Evolutionary conservation across 2,329 filamentous ascomycete species (phyloP).

Genomic region (Diaporthe citrichinensis): DNA sequence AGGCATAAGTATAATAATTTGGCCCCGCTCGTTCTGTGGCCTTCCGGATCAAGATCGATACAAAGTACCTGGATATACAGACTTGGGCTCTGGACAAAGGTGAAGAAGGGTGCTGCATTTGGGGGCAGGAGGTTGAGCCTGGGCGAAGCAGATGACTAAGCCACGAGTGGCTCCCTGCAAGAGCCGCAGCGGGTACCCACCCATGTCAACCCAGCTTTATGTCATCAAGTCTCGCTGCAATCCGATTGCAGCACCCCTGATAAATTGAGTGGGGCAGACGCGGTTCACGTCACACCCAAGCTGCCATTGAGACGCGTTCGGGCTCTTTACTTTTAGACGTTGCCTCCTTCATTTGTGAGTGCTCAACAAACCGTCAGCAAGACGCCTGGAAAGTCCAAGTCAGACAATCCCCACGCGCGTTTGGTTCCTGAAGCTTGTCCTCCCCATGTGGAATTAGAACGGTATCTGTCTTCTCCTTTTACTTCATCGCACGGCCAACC

Average conservation of each 20-base stretch:
- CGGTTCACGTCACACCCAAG: slow-evolving; percentile 35
- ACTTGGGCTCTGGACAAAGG: background rate
- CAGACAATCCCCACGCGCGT: background rate
- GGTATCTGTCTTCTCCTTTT: background rate
- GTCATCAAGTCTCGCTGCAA: slow-evolving; percentile 13
- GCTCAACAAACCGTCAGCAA: slow-evolving; percentile 9
- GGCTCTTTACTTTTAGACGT: slow-evolving; percentile 25
- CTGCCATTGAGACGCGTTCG: slow-evolving; percentile 24
- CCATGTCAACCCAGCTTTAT: background rate
- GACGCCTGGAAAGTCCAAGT: background rate
- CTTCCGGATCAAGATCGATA: background rate
- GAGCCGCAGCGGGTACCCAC: background rate
- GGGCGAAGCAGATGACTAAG: background rate
- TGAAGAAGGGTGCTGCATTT: background rate
- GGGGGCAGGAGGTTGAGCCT: background rate
- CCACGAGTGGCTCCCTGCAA: background rate
- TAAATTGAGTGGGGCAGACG: slow-evolving; percentile 40
- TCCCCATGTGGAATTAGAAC: slow-evolving; percentile 3
- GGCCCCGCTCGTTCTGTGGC: background rate
- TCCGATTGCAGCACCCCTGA: slow-evolving; percentile 12
- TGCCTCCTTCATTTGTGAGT: background rate
- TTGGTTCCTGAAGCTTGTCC: background rate
- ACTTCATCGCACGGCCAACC: background rate
- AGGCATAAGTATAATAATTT: background rate
- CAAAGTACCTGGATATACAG: background rate